Conservation (phyloP, 768 basidiomycete species). For the Pleurotus tuber-regium region DNA sequence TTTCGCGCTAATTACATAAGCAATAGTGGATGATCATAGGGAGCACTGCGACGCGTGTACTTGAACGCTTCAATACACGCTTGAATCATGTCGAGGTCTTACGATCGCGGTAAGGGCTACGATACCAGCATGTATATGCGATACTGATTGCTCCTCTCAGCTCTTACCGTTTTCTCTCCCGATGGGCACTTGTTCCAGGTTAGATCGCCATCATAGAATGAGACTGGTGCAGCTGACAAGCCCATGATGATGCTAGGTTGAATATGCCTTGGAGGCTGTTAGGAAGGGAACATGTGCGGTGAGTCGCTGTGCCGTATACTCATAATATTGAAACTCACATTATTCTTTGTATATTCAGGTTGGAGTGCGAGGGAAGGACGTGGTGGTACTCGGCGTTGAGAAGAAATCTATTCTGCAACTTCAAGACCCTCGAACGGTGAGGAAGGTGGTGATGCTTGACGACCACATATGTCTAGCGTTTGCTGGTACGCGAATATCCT, state of each 20-base stretch:
- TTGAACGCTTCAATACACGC: constrained; percentile 17
- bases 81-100: constrained; percentile 81
- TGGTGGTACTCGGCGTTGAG: constrained; percentile 96
- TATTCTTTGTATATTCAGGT: too few species aligned
- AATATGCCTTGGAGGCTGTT: constrained; percentile 98
- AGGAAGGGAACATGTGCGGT: constrained; percentile 97
- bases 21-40: not conserved
- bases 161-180: constrained; percentile 96
- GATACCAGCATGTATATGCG: not conserved
- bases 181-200: constrained; percentile 99
- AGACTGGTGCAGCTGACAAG: not conserved
- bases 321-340: constrained; percentile 12
- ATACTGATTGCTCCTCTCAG: constrained; percentile 37
- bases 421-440: constrained; percentile 95
- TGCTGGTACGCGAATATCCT: constrained; percentile 60
- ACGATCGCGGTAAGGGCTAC: constrained; percentile 80
- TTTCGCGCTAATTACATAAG: too few species aligned
- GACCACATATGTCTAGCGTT: constrained; percentile 98
- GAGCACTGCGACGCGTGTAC: constrained; percentile 56
- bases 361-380: constrained; percentile 91
- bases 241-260: constrained; percentile 63
- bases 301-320: constrained; percentile 21
- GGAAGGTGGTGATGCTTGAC: constrained; percentile 98
- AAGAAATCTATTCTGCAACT: constrained; percentile 98
- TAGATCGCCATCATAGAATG: constrained; percentile 13